Evolutionary conservation across 139 green algal species (phyloP).

Genomic region (Tetradesmus obliquus): DNA sequence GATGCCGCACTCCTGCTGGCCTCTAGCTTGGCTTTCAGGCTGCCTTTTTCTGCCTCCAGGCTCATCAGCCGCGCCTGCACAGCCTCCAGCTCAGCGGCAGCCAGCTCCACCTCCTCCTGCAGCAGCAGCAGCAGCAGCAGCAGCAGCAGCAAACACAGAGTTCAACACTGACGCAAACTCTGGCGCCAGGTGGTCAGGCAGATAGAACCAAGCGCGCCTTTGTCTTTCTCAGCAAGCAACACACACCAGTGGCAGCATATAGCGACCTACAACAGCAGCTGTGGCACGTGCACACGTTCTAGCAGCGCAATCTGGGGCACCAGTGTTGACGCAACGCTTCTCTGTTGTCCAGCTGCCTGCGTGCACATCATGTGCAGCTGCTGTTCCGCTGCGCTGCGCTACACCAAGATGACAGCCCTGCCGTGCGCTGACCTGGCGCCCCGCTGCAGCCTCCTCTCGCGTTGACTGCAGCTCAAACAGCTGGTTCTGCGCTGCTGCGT

Average conservation of each 20-base stretch:
- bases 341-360: too few relatives aligned
- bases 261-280: neutral
- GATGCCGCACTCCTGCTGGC: neutral
- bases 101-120: slow-evolving; percentile 84
- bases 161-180: too few relatives aligned
- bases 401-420: neutral
- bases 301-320: too few relatives aligned
- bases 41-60: slow-evolving; percentile 83
- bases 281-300: neutral
- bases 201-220: too few relatives aligned
- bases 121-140: slow-evolving; percentile 38
- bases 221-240: too few relatives aligned
- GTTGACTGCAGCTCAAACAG: slow-evolving; percentile 79
- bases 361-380: neutral
- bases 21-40: slow-evolving; percentile 62
- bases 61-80: slow-evolving; percentile 65
- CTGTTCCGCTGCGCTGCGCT: neutral
- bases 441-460: slow-evolving; percentile 73
- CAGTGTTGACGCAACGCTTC: neutral
- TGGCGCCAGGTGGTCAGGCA: too few relatives aligned
- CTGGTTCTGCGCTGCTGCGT: slow-evolving; percentile 81
- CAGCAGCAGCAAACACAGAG: neutral
- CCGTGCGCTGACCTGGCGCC: slow-evolving; percentile 47
- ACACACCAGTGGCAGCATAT: too few relatives aligned
- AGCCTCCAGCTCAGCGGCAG: slow-evolving; percentile 67